Percentiles rank a stretch among this genome's conserved stretches.
Evolutionary conservation across 2,329 filamentous ascomycete genomes (phyloP).

Genomic region (Dothistroma septosporum): DNA sequence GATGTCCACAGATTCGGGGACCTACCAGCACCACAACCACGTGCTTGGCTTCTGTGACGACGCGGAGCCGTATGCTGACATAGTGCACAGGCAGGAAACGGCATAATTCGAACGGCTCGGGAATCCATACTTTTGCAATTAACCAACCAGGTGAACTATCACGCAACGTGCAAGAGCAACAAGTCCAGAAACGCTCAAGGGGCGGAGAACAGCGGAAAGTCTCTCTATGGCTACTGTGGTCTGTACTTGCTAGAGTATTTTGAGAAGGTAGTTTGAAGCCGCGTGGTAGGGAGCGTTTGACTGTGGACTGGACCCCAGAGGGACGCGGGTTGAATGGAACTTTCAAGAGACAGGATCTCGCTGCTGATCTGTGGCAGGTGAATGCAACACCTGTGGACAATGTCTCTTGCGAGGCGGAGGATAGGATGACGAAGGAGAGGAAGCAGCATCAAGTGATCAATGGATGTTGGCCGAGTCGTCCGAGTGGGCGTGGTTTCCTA

Average conservation of each 20-base stretch:
- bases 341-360: too few relatives aligned
- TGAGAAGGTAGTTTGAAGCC: neutral
- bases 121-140: neutral
- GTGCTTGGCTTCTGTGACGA: constrained; percentile 1
- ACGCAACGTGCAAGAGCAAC: neutral
- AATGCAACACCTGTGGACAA: too few relatives aligned
- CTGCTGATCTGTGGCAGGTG: too few relatives aligned
- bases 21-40: constrained; percentile 14
- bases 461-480: too few relatives aligned
- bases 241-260: constrained; percentile 11
- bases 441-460: too few relatives aligned
- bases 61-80: neutral
- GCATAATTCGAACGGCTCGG: neutral
- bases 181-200: neutral
- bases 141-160: neutral
- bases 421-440: too few relatives aligned
- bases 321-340: too few relatives aligned
- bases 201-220: constrained; percentile 11
- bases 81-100: neutral
- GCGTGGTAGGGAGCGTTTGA: too few relatives aligned
- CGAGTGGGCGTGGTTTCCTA: neutral
- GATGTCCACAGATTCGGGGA: neutral
- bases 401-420: too few relatives aligned
- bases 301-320: too few relatives aligned
- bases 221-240: constrained; percentile 14